Percentiles rank a stretch among this genome's conserved stretches.
Conservation (phyloP, 805 yeast genomes). For the Maudiozyma saulgeensis region DNA sequence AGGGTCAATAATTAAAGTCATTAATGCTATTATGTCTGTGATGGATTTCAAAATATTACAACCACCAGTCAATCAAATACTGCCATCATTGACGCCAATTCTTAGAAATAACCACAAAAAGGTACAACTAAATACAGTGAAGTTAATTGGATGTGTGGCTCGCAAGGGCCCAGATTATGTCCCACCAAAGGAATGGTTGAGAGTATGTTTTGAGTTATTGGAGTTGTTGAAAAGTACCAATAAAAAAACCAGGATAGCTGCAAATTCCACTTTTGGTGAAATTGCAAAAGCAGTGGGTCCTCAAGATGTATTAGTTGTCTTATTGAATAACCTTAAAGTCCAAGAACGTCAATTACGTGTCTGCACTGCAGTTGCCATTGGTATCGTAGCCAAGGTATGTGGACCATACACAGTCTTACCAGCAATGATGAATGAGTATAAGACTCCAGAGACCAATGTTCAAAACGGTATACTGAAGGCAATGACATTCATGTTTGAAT, state of each 20-base stretch:
- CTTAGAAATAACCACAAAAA: constrained; percentile 80
- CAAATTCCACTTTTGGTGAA: constrained; percentile 83
- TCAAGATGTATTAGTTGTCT: constrained; percentile 78
- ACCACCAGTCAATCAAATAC: constrained; percentile 73
- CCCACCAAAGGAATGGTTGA: constrained; percentile 94
- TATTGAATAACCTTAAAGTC: constrained; percentile 74
- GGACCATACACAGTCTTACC: constrained; percentile 90
- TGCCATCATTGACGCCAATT: constrained; percentile 88
- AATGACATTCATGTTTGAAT: constrained; percentile 83
- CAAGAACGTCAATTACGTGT: constrained; percentile 95
- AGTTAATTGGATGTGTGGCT: constrained; percentile 75
- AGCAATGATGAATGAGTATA: constrained; percentile 88
- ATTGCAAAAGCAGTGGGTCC: constrained; percentile 94
- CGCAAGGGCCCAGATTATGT: constrained; percentile 69
- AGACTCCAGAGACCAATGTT: constrained; percentile 84
- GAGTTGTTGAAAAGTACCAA: constrained; percentile 80
- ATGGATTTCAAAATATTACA: constrained; percentile 53
- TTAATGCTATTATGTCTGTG: constrained; percentile 50
- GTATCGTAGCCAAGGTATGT: constrained; percentile 89
- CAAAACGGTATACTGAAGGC: constrained; percentile 94
- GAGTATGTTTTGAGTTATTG: constrained; percentile 81
- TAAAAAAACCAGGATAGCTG: constrained; percentile 69
- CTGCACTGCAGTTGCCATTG: constrained; percentile 96
- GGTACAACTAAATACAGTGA: constrained; percentile 78
- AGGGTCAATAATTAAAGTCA: constrained; percentile 72